These are phyloP conservation scores for Tetradesmus obliquus DNA, from an alignment of 139 green algal genomes.

Conservation along the genomic window DNA sequence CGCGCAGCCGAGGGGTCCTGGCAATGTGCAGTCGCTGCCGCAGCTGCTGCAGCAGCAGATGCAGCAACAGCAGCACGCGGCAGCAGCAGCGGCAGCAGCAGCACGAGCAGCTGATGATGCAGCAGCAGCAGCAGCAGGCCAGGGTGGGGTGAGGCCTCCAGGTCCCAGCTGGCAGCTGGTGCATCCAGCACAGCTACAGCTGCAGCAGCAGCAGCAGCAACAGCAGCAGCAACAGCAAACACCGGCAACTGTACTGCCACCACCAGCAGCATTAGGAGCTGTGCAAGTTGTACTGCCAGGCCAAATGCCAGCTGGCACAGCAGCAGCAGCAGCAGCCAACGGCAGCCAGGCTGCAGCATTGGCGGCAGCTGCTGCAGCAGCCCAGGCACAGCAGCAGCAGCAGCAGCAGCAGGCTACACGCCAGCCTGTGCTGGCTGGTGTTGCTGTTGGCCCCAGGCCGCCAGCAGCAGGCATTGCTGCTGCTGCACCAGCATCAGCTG, in stretches of 20 bases:
- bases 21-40: not conserved
- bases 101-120: not conserved
- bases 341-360: not conserved
- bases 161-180: not conserved
- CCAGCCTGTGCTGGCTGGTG: not conserved
- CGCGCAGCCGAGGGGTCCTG: not conserved
- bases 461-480: not conserved
- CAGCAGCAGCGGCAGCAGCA: slow-evolving; percentile 5
- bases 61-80: not conserved
- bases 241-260: not conserved
- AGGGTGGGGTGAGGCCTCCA: not conserved
- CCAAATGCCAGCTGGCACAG: not conserved
- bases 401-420: not conserved
- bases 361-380: not conserved
- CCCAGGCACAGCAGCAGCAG: slow-evolving; percentile 14
- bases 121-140: not conserved
- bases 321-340: slow-evolving; percentile 6
- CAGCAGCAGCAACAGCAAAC: slow-evolving; percentile 11
- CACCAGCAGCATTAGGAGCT: not conserved
- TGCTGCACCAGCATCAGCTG: not conserved
- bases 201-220: not conserved
- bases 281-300: not conserved
- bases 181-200: slow-evolving; percentile 3
- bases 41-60: not conserved
- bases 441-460: not conserved